Conservation (phyloP, 2,329 filamentous ascomycete genomes). For the Colletotrichum sojae region DNA sequence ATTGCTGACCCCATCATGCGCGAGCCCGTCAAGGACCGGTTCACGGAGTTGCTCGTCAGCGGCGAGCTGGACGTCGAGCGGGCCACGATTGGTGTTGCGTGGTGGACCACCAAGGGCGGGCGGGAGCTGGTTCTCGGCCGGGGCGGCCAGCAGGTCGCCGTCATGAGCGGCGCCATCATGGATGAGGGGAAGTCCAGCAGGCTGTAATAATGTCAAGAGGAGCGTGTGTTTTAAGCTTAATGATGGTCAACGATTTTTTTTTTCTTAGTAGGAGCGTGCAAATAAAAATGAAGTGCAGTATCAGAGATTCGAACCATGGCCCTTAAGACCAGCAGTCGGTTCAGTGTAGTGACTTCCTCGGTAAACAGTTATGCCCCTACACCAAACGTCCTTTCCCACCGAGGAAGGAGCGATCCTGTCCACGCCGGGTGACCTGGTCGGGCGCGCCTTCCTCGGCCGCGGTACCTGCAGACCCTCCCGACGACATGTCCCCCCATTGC, state of each 20-base stretch:
- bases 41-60: conserved; percentile 84
- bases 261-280: neutral
- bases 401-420: too few species aligned
- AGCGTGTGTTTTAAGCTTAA: neutral
- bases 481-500: too few species aligned
- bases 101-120: conserved; percentile 80
- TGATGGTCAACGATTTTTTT: neutral
- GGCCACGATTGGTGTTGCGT: conserved; percentile 82
- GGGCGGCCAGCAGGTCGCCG: conserved; percentile 42
- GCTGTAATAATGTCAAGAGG: conserved; percentile 46
- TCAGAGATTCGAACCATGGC: too few species aligned
- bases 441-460: too few species aligned
- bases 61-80: conserved; percentile 93
- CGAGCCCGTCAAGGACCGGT: conserved; percentile 76
- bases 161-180: conserved; percentile 70
- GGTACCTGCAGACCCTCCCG: too few species aligned
- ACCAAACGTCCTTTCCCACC: too few species aligned
- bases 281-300: too few species aligned
- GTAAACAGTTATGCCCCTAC: too few species aligned
- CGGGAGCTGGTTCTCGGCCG: conserved; percentile 63
- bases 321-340: too few species aligned
- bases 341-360: too few species aligned
- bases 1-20: conserved; percentile 75
- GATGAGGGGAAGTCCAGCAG: conserved; percentile 51
- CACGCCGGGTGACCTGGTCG: too few species aligned